Evolutionary conservation across 257 asterid species (phyloP).

Genomic region (Solanum chiquidenum): DNA sequence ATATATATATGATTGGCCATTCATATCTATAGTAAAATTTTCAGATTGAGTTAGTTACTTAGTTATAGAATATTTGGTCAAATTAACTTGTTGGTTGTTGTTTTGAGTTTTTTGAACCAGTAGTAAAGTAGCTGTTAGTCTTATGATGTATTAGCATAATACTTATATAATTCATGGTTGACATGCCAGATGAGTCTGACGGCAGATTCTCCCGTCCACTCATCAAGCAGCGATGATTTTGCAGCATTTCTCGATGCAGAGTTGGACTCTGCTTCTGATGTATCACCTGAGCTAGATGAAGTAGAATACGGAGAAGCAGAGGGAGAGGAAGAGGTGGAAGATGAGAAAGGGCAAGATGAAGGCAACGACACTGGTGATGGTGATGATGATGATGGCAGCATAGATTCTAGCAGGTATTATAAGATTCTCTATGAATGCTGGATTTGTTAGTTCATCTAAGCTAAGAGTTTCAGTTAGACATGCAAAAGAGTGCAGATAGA

Average conservation of each 20-base stretch:
- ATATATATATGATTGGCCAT: neutral
- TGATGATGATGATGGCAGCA: constrained; percentile 5
- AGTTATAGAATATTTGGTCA: neutral
- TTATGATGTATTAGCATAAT: neutral
- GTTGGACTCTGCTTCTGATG: constrained; percentile 54
- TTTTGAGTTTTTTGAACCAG: neutral
- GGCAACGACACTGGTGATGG: constrained; percentile 8
- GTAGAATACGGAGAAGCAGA: constrained; percentile 22
- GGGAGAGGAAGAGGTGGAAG: constrained; percentile 3
- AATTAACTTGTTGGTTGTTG: neutral
- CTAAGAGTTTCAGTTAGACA: neutral
- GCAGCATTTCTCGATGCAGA: constrained; percentile 69
- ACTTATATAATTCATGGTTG: neutral
- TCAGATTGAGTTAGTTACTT: neutral
- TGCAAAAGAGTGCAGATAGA: neutral
- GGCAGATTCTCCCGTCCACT: constrained; percentile 63
- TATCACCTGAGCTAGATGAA: constrained; percentile 27
- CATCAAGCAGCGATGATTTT: constrained; percentile 81
- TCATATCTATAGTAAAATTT: neutral
- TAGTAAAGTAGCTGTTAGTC: neutral
- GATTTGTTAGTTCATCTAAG: neutral
- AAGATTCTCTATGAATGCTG: neutral
- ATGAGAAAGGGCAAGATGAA: constrained; percentile 9
- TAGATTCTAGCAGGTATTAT: constrained; percentile 30
- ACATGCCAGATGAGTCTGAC: constrained; percentile 65